These are phyloP conservation scores for Fusarium sp. DNA, from an alignment of 2,329 filamentous ascomycete genomes.

Conservation along the genomic window DNA sequence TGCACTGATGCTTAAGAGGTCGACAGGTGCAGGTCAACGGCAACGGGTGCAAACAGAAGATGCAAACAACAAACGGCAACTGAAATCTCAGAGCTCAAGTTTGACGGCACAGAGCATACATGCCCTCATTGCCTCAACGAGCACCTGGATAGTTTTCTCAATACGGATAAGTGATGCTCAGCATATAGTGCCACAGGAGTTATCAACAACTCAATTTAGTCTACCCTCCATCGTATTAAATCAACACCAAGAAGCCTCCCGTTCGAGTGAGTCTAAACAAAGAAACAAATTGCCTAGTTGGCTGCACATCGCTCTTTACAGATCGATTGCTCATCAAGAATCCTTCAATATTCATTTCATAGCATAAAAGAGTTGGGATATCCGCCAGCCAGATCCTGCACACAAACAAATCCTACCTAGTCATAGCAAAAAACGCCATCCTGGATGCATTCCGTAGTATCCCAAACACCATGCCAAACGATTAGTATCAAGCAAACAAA, in stretches of 20 bases:
- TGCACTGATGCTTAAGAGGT: conserved; percentile 5
- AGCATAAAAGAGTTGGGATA: conserved; percentile 38
- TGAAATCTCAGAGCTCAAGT: not conserved
- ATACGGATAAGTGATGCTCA: not conserved
- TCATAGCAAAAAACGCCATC: conserved; percentile 38
- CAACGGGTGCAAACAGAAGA: conserved; percentile 28
- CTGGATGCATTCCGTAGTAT: conserved; percentile 33
- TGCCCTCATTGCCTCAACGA: not conserved
- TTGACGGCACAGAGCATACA: not conserved
- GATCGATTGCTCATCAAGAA: not conserved
- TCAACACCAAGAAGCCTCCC: not conserved
- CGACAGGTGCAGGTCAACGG: not conserved
- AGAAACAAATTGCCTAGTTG: not conserved
- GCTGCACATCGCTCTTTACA: not conserved
- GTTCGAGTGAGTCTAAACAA: not conserved
- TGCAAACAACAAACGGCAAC: not conserved
- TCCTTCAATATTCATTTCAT: conserved; percentile 8
- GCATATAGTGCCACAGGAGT: not conserved
- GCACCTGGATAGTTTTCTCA: not conserved
- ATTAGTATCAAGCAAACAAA: conserved; percentile 4
- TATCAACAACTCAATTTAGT: not conserved
- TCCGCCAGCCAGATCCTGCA: conserved; percentile 22
- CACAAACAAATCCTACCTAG: conserved; percentile 6
- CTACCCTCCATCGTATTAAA: not conserved
- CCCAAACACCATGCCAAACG: conserved; percentile 40